phyloP scores from a whole-genome alignment of 768 basidiomycete genomes.

The Termitomyces sp. region DNA sequence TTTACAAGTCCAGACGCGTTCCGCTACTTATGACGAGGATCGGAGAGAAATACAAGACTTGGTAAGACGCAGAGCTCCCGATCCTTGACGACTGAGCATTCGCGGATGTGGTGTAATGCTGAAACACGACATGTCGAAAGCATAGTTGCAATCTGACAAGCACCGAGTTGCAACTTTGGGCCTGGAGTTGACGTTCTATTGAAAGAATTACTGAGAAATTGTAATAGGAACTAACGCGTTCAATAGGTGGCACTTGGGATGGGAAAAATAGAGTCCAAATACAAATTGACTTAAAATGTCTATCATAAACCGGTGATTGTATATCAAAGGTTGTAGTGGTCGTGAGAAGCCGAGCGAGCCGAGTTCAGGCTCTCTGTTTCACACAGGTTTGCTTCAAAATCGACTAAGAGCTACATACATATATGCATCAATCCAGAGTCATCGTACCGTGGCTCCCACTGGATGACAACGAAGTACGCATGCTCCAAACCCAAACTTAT shows the following conservation, averaged over 20 bases:
- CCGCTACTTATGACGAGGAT: not conserved
- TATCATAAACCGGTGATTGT: too few species aligned
- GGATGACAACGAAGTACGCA: not conserved
- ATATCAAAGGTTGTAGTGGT: too few species aligned
- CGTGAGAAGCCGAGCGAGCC: too few species aligned
- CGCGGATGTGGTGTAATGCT: not conserved
- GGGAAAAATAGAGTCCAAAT: too few species aligned
- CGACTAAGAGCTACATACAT: not conserved
- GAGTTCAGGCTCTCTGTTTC: not conserved
- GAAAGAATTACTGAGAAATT: too few species aligned
- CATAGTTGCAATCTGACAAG: not conserved
- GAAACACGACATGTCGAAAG: not conserved
- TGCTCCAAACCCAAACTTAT: not conserved
- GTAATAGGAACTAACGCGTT: too few species aligned
- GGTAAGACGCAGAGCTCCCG: not conserved
- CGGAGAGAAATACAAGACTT: not conserved
- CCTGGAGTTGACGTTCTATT: too few species aligned
- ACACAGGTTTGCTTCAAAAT: not conserved
- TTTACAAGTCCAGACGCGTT: not conserved
- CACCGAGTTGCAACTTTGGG: not conserved
- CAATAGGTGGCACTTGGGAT: too few species aligned
- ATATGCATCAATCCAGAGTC: not conserved
- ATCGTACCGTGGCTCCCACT: not conserved
- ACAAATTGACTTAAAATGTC: too few species aligned
- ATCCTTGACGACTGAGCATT: not conserved